Percentiles rank a stretch among this genome's conserved stretches.
phyloP scores from a whole-genome alignment of 2,329 filamentous ascomycete species.

The Colletotrichum noveboracense region DNA sequence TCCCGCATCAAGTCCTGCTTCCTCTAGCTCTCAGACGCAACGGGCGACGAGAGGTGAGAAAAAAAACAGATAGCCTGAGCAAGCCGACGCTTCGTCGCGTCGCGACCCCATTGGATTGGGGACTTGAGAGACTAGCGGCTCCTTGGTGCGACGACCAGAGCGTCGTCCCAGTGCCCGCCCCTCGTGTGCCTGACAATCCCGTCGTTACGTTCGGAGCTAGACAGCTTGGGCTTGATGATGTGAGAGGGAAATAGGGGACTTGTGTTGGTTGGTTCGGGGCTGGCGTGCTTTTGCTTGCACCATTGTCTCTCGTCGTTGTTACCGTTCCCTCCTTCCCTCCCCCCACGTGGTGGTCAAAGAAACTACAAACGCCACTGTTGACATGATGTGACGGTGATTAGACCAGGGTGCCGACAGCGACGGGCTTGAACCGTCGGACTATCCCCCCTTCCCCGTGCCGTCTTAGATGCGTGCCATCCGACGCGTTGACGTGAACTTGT shows the following conservation, averaged over 20 bases:
- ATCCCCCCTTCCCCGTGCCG: not conserved
- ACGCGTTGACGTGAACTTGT: not conserved
- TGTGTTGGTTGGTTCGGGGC: not conserved
- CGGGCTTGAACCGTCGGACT: not conserved
- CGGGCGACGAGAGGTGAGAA: not conserved
- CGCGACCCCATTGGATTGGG: not conserved
- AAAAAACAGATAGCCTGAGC: not conserved
- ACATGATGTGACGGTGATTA: not conserved
- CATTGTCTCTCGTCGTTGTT: not conserved
- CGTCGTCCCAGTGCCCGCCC: not conserved
- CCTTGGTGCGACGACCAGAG: conserved; percentile 7
- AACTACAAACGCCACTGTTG: not conserved
- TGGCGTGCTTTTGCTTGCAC: not conserved
- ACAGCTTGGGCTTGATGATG: not conserved
- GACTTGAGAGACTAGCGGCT: not conserved
- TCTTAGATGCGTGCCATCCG: not conserved
- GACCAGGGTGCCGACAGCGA: not conserved
- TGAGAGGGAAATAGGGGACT: not conserved
- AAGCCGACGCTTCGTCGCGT: not conserved
- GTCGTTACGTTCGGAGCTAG: not conserved
- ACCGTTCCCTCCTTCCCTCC: not conserved
- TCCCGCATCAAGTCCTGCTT: not conserved
- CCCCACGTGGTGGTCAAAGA: conserved; percentile 1
- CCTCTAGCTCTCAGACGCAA: not conserved
- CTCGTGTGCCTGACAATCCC: not conserved